Base-by-base conservation (phyloP, 805 yeast genomes). In the Candida xiaguanensis region DNA sequence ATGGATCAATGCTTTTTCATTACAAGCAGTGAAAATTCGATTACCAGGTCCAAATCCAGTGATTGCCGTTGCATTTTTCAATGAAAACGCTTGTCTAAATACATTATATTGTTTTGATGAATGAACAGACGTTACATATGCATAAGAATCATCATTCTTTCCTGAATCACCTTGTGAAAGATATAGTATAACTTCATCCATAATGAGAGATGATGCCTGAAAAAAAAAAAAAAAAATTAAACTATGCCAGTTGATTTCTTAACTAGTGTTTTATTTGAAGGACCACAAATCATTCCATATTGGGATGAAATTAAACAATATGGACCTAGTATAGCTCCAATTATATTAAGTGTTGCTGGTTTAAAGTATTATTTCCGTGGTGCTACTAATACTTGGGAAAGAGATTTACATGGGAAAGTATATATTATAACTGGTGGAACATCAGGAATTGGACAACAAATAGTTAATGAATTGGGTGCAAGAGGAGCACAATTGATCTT, bases 371-470 rank as follows among this genome's bases (percentile, higher is more conserved):
- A 85, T 64, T 80, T 85, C 51, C 76, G 82, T 25, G 99, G 99
- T 8, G 60, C 85, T 1, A 49, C 75, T 15, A 93, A 91, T 61
- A 85, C 89, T 0, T 91, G 96, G 96, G 95, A 87, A 45, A 72
- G 97, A 43, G 90, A 89, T 47, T 62, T 91, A 56, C 96, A 93
- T 55, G 97, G 98, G 1, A 80, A 81, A 52, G 98, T 90, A 4
- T 84, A 72, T 51, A 67, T 85, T 15, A 71, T 86, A 5, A 84
- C 93, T 0, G 99, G 99, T n/a, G 99, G 95, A 2, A 91, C 98
- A 0, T 75, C 95, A 1, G 97, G 98, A 0, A 58, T 88, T 44
- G 99, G 99, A 0, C 83, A 91, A 0, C 74, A 77, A 3, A 74
- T 85, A 3, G 93, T 78, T 0, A 68, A 72, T 26, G 89, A 89